Conservation (phyloP, 2,329 filamentous ascomycete genomes). For the Penicillium psychrosexuale region DNA sequence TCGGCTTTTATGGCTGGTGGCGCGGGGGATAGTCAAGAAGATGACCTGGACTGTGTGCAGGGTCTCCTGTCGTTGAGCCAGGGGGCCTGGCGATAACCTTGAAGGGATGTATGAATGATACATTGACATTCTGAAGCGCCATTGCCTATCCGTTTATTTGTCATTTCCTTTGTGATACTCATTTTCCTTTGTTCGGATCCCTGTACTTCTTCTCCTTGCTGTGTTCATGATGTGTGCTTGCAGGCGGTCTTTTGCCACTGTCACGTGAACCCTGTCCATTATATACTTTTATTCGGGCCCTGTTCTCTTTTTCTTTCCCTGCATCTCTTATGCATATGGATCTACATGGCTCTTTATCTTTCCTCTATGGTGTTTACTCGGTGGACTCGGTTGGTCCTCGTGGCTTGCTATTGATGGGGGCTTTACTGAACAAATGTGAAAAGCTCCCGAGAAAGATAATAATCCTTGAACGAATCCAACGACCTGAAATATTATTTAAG, state of each 20-base stretch:
- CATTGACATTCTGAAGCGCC: conserved; percentile 2
- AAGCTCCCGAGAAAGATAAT: conserved; percentile 18
- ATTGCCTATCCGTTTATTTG: conserved; percentile 5
- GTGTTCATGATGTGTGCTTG: conserved; percentile 27
- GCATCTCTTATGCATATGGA: not conserved
- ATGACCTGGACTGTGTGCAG: conserved; percentile 84
- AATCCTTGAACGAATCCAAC: conserved; percentile 25
- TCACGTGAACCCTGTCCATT: conserved; percentile 23
- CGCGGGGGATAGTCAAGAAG: conserved; percentile 62
- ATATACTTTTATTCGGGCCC: conserved; percentile 10
- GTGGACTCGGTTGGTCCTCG: not conserved
- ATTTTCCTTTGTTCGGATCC: conserved; percentile 23
- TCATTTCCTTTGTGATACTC: conserved; percentile 23
- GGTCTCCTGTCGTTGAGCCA: conserved; percentile 85
- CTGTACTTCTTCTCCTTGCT: conserved; percentile 14
- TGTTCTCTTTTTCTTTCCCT: not conserved
- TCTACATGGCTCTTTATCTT: not conserved
- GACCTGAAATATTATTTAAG: conserved; percentile 9
- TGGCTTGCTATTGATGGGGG: not conserved
- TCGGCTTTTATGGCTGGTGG: conserved; percentile 68
- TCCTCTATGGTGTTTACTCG: not conserved
- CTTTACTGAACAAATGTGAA: not conserved
- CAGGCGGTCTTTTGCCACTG: conserved; percentile 28
- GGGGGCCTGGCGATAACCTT: conserved; percentile 73
- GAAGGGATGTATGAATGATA: conserved; percentile 2